phyloP scores from a whole-genome alignment of 345 rosid genomes.

The Salix arbutifolia region DNA sequence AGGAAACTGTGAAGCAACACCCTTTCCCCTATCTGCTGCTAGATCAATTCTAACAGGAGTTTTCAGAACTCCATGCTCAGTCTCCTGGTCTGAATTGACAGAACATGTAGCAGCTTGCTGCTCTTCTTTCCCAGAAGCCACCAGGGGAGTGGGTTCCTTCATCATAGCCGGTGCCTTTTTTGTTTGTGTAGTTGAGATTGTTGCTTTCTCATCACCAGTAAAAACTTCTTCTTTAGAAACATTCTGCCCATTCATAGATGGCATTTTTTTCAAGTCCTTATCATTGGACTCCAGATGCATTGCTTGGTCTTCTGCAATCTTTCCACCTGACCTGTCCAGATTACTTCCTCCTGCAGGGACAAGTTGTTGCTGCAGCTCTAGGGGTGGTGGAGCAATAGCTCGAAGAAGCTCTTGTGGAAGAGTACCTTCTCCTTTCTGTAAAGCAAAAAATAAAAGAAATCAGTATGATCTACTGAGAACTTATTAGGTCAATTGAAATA shows the following conservation, averaged over 20 bases:
- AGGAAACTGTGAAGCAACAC: slow-evolving; percentile 47
- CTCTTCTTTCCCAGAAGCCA: slow-evolving; percentile 62
- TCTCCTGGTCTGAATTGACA: slow-evolving; percentile 71
- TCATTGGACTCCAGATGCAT: slow-evolving; percentile 51
- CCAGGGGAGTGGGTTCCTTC: slow-evolving; percentile 47
- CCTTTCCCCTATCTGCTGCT: slow-evolving; percentile 68
- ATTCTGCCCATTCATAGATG: slow-evolving; percentile 43
- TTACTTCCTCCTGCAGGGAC: slow-evolving; percentile 50
- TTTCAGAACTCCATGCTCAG: slow-evolving; percentile 52
- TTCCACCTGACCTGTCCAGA: slow-evolving; percentile 59
- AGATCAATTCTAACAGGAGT: slow-evolving; percentile 51
- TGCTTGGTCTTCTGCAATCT: slow-evolving; percentile 54
- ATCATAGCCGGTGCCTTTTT: slow-evolving; percentile 40
- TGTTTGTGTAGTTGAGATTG: slow-evolving; percentile 38
- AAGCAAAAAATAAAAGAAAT: slow-evolving; percentile 24
- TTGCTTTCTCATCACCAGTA: slow-evolving; percentile 58
- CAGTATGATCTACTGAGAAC: neutral
- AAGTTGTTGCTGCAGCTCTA: slow-evolving; percentile 56
- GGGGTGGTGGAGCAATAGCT: slow-evolving; percentile 86
- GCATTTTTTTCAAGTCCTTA: slow-evolving; percentile 47
- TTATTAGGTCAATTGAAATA: neutral
- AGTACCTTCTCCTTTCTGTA: slow-evolving; percentile 88
- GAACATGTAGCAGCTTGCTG: slow-evolving; percentile 50
- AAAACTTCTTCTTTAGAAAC: slow-evolving; percentile 56
- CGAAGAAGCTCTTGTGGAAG: slow-evolving; percentile 93